phyloP scores from a whole-genome alignment of 371 early-diverging fungal genomes.

The Chytridiales sp. region DNA sequence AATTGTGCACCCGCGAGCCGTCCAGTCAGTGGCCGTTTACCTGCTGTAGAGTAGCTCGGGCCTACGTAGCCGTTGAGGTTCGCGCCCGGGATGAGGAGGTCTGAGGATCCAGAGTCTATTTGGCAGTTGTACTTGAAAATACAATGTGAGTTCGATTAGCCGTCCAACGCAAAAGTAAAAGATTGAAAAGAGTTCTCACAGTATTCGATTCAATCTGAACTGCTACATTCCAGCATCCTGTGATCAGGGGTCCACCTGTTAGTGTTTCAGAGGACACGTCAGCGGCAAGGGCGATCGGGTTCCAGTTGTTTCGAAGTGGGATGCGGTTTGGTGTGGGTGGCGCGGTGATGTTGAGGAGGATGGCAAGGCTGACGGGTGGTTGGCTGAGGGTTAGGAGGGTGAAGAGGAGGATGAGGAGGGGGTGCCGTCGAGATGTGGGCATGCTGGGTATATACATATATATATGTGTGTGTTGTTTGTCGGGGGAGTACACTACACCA shows the following conservation, averaged over 20 bases:
- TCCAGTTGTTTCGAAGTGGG: no score
- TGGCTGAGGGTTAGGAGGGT: no score
- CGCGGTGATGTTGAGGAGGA: no score
- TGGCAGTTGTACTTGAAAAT: conserved; percentile 3
- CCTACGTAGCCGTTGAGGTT: conserved; percentile 11
- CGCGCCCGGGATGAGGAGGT: conserved; percentile 25
- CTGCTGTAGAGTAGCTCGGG: conserved; percentile 9
- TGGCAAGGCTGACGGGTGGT: no score
- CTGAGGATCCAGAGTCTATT: conserved; percentile 24
- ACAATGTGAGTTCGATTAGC: not conserved
- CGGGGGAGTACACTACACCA: no score
- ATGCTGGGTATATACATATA: no score
- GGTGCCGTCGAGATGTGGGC: no score
- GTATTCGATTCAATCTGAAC: not conserved
- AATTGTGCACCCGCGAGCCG: conserved; percentile 1
- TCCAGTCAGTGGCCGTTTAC: conserved; percentile 6
- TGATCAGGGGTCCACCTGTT: conserved; percentile 20
- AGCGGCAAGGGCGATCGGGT: no score
- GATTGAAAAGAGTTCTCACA: not conserved
- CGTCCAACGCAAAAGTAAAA: not conserved
- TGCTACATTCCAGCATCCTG: conserved; percentile 24
- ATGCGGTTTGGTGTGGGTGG: no score
- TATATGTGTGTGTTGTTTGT: no score
- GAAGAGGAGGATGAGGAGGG: no score
- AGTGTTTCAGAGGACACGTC: no score